Conservation (phyloP, 306 rosid genomes). For the Heteromeles arbutifolia region DNA sequence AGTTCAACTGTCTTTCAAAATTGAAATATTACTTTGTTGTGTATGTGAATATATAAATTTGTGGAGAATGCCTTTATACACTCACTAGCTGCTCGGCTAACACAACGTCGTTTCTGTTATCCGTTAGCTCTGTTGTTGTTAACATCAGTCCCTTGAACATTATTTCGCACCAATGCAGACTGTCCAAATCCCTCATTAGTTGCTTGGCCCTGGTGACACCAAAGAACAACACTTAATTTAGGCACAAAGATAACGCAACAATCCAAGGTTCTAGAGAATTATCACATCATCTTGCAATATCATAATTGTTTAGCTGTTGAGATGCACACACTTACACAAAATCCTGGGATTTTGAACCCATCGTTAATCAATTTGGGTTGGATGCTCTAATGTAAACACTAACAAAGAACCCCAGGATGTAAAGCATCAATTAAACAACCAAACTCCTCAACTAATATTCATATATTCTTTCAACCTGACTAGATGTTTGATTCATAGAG, state of each 20-base stretch:
- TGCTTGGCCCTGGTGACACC: conserved; percentile 42
- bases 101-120: conserved; percentile 33
- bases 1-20: not conserved
- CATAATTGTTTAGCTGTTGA: too few relatives aligned
- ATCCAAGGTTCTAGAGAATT: not conserved
- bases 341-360: not conserved
- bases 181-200: conserved; percentile 32
- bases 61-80: conserved; percentile 9
- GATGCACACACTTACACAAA: not conserved
- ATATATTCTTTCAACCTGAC: conserved; percentile 38
- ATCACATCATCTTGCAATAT: not conserved
- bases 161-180: conserved; percentile 33
- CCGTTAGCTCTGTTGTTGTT: conserved; percentile 35
- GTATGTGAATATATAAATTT: not conserved
- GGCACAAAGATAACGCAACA: not conserved
- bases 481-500: conserved; percentile 35
- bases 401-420: conserved; percentile 2
- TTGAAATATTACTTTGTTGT: not conserved
- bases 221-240: conserved; percentile 14
- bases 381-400: not conserved
- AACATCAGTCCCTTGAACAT: conserved; percentile 26
- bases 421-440: not conserved
- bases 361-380: not conserved
- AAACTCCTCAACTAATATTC: not conserved
- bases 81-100: conserved; percentile 46